phyloP scores from a whole-genome alignment of 495 filamentous ascomycete species.

The Rhizodiscina lignyota region DNA sequence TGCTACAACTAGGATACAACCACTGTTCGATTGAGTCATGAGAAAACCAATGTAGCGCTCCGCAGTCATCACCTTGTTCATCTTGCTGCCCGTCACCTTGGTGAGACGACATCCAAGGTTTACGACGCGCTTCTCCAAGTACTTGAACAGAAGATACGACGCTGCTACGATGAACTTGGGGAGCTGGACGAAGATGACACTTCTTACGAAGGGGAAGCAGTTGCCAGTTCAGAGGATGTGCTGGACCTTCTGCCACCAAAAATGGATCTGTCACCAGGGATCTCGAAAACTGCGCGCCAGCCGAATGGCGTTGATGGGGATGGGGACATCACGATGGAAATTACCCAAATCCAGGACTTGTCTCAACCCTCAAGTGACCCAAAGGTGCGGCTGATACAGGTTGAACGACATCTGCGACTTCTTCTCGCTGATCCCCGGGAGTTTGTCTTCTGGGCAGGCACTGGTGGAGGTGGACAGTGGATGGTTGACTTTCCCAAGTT shows the following conservation, averaged over 20 bases:
- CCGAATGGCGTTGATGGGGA: background rate
- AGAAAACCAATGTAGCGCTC: conserved; percentile 64
- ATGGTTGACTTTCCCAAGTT: conserved; percentile 60
- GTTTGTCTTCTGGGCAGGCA: conserved; percentile 45
- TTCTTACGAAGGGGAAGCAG: conserved; percentile 4
- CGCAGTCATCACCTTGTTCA: conserved; percentile 60
- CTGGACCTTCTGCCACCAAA: background rate
- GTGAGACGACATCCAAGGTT: conserved; percentile 49
- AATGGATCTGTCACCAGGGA: too few relatives aligned
- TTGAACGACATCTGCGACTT: conserved; percentile 64
- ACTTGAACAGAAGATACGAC: conserved; percentile 48
- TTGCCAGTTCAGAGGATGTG: background rate
- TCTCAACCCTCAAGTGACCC: background rate
- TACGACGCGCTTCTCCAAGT: conserved; percentile 55
- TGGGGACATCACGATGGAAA: background rate
- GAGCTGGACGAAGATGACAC: conserved; percentile 4
- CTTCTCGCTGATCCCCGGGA: conserved; percentile 53
- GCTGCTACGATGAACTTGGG: conserved; percentile 37
- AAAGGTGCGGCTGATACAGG: conserved; percentile 15
- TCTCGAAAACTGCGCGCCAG: background rate
- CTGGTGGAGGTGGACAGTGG: conserved; percentile 50
- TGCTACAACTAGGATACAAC: conserved; percentile 33
- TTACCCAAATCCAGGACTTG: background rate
- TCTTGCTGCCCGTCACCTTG: conserved; percentile 39
- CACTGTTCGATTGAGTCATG: conserved; percentile 67